Evolutionary conservation across 2,329 filamentous ascomycete genomes (phyloP).

Genomic region (Tricladium varicosporioides): DNA sequence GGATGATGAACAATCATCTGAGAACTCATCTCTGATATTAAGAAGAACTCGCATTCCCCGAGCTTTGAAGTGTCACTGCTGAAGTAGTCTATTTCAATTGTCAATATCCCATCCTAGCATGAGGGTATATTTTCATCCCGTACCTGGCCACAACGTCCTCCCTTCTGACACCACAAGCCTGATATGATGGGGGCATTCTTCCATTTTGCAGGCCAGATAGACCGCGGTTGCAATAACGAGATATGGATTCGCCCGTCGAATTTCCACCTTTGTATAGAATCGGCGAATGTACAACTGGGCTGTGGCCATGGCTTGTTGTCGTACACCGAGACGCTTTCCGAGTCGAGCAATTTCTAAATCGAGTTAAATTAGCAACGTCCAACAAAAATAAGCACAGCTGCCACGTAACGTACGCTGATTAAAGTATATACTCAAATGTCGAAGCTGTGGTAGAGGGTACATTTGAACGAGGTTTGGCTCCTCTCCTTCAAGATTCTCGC

Average conservation of each 20-base stretch:
- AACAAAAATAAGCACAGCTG: not conserved
- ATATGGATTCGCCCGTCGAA: conserved; percentile 90
- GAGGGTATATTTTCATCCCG: conserved; percentile 16
- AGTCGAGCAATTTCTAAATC: conserved; percentile 74
- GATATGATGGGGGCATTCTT: conserved; percentile 96
- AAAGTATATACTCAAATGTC: conserved; percentile 87
- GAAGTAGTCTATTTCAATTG: conserved; percentile 51
- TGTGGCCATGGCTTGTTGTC: conserved; percentile 91
- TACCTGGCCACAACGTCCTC: conserved; percentile 76
- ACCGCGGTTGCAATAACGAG: conserved; percentile 89
- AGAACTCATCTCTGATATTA: conserved; percentile 73
- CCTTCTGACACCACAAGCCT: conserved; percentile 85
- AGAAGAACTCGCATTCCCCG: conserved; percentile 71
- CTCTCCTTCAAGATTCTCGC: conserved; percentile 73
- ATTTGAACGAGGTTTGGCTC: conserved; percentile 72
- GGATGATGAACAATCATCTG: conserved; percentile 73
- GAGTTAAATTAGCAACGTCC: too few relatives aligned
- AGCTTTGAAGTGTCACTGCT: conserved; percentile 65
- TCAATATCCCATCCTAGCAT: conserved; percentile 8
- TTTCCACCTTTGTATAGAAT: conserved; percentile 89
- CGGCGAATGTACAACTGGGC: conserved; percentile 93
- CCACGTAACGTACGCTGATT: conserved; percentile 67
- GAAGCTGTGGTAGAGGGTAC: conserved; percentile 77
- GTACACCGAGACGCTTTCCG: conserved; percentile 76
- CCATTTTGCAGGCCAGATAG: conserved; percentile 96